Base-by-base conservation (phyloP, 225 moss, liverwort and hornwort species). In the Thuidium tamariscinum region DNA sequence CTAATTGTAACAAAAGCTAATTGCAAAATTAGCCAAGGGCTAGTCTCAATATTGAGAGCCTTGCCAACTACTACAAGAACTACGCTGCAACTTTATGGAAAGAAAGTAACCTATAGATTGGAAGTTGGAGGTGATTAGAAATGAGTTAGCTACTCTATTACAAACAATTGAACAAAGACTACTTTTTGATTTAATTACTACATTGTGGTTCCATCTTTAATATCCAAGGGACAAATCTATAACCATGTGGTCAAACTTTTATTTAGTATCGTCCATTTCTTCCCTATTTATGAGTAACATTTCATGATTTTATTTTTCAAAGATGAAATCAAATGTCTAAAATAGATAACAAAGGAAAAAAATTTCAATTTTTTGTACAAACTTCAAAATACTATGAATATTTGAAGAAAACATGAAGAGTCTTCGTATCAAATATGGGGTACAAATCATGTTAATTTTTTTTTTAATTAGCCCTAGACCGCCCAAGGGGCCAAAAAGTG, bases 201-300 rank as follows among this genome's bases (percentile, higher is more conserved):
- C 7, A 74, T 41, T 8, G 25, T 2, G 14, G 8, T 14, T 69
- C 4, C 25, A 14, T 41, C 8, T 69, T 42, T 8, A 70, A 66
- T 0, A 19, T 21, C 6, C 10, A 10, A 66, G 0, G 2, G 34
- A 1, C 7, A 2, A 39, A 8, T 69, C 15, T 39, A 41, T 41
- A 3, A 11, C 9, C 3, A 42, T 41, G 2, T 14, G 15, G 13
- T 42, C 2, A 26, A 26, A 69, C 42, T 9, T 8, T 41, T 13
- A 14, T 0, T 69, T 5, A 14, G 1, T 26, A 26, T 7, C 0
- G 3, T 4, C 13, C 0, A 23, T 13, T 37, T 23, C 7, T 13
- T 67, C 7, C 42, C 9, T 42, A 42, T 69, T 70, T 42, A 27
- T 14, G 0, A 41, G 3, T 9, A 0, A 27, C 0, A 27, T 4